Evolutionary conservation across 129 eudicot species (phyloP), one percentile per base, ranked within the genome.

Genomic region (Heracleum sosnowskyi): DNA sequence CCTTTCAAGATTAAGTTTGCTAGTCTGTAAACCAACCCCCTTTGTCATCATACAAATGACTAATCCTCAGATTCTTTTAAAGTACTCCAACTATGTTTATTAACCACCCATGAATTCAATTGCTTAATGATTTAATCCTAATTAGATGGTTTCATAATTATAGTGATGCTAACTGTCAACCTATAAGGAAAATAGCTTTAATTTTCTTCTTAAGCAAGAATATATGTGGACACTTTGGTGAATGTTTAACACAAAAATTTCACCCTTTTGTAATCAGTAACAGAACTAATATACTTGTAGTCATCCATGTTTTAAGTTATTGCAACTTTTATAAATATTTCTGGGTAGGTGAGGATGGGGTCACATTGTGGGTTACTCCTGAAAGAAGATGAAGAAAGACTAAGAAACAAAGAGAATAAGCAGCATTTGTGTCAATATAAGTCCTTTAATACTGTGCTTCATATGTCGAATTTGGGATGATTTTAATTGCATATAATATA

Each of bases 1-100:
- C 77, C 39, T 26, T 77, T 82, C 37, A 44, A 68, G 18, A 51
- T 20, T 53, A 46, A 46, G 39, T 45, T 75, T 73, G 44, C 31
- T 72, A 72, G 34, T 40, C 76, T 44, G 45, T 41, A 72, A 40
- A 72, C 76, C 76, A 22, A 72, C 76, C 76, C 75, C 33, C 22
- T 72, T 26, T 41, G 76, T 72, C 34, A 22, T 72, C 20, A 66
- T 66, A 66, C 72, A 4, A 66, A 18, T 34, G 45, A 34, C 26
- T 34, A 34, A 69, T 69, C n/a, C 24, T 34, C 28, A 36, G 2
- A 69, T 36, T 34, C 72, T 66, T 66, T 31, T 4, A 1, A 66
- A 66, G 47, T 70, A 39, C 75, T 70, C 75, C 33, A 70, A 35
- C 47, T 11, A 37, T 70, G 29, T 70, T 9, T 22, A 36, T 35